Evolutionary conservation across 805 yeast species (phyloP).

Genomic region (Cyberlindnera veronae): DNA sequence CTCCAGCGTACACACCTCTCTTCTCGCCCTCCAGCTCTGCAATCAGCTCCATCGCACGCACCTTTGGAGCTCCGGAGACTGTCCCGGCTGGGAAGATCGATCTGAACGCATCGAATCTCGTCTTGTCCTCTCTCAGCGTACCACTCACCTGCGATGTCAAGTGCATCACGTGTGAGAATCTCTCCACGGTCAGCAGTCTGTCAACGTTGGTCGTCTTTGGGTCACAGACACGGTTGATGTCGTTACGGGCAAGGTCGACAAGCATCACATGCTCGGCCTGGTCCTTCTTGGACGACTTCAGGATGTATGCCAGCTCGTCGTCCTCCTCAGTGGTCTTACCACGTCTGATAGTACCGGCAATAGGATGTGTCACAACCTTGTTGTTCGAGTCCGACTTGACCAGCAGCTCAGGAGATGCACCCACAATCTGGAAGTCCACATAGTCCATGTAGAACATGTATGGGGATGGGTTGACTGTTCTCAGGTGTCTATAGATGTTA

Average conservation of each 20-base stretch:
- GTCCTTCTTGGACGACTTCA: constrained; percentile 79
- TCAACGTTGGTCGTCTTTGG: constrained; percentile 85
- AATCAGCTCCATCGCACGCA: constrained; percentile 92
- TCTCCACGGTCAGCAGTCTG: constrained; percentile 80
- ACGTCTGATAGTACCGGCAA: constrained; percentile 93
- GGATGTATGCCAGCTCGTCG: constrained; percentile 69
- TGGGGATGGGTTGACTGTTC: constrained; percentile 97
- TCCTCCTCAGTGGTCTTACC: constrained; percentile 93
- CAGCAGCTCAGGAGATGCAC: constrained; percentile 94
- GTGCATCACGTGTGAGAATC: constrained; percentile 97
- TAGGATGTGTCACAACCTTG: constrained; percentile 89
- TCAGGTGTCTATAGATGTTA: constrained; percentile 88
- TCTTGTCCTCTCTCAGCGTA: constrained; percentile 73
- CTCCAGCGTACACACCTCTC: constrained; percentile 97
- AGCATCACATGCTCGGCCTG: constrained; percentile 98
- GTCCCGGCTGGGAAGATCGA: constrained; percentile 99
- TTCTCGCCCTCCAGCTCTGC: constrained; percentile 87
- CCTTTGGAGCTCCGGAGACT: constrained; percentile 97
- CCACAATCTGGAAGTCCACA: constrained; percentile 88
- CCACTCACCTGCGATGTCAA: constrained; percentile 94
- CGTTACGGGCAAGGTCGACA: constrained; percentile 96
- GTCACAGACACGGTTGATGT: constrained; percentile 89
- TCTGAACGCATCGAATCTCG: constrained; percentile 94
- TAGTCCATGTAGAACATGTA: constrained; percentile 92
- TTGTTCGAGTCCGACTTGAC: constrained; percentile 75